Conservation (phyloP, 2,329 filamentous ascomycete genomes). For the Aspergillus luchuensis region DNA sequence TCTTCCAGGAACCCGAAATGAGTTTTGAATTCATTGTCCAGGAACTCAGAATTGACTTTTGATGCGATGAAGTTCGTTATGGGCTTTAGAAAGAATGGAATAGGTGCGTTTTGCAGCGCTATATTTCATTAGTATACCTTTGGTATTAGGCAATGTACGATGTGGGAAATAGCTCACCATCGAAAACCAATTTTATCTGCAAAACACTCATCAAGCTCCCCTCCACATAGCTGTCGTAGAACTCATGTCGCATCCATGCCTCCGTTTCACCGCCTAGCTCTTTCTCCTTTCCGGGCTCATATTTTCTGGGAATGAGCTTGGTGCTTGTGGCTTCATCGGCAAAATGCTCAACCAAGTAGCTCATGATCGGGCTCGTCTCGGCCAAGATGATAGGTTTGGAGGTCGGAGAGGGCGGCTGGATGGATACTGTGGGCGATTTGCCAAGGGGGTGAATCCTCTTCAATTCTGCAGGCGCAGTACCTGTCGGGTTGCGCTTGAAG, state of each 20-base stretch:
- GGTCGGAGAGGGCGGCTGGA: conserved; percentile 53
- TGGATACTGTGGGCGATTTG: conserved; percentile 77
- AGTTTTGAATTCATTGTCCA: conserved; percentile 43
- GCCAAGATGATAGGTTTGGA: conserved; percentile 65
- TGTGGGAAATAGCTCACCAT: conserved; percentile 42
- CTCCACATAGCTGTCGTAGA: conserved; percentile 81
- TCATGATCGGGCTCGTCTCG: conserved; percentile 77
- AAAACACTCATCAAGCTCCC: conserved; percentile 77
- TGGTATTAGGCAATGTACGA: background rate
- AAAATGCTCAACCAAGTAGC: conserved; percentile 76
- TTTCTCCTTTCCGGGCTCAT: conserved; percentile 54
- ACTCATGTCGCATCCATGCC: conserved; percentile 62
- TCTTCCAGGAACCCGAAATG: conserved; percentile 50
- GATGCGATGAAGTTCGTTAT: conserved; percentile 59
- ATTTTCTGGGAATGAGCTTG: conserved; percentile 54
- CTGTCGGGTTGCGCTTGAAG: conserved; percentile 68
- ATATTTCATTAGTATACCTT: background rate
- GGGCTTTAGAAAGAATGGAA: conserved; percentile 70
- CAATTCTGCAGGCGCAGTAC: conserved; percentile 72
- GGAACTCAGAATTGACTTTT: conserved; percentile 43
- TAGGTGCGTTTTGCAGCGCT: conserved; percentile 54
- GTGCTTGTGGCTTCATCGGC: conserved; percentile 34
- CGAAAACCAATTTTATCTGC: conserved; percentile 65
- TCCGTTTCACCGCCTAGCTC: conserved; percentile 61
- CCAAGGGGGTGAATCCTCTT: conserved; percentile 80